Conservation (phyloP, 352 stramenopile species). For the Globisporangium camurandrum region DNA sequence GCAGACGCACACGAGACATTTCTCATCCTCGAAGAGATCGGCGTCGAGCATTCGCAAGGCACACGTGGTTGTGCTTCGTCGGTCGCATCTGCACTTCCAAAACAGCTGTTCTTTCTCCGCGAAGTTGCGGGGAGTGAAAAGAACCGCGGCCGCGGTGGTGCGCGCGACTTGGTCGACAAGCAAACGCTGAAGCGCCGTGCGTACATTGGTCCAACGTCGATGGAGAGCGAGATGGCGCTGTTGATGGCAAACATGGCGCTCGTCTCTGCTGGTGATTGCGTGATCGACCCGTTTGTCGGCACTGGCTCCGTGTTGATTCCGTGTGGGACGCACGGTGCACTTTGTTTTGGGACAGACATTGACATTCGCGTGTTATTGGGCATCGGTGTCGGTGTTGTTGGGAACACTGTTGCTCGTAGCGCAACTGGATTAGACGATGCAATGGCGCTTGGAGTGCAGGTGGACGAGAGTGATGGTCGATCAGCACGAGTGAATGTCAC, state of each 20-base stretch:
- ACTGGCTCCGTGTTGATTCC: conserved; percentile 96
- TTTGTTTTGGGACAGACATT: conserved; percentile 96
- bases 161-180: conserved; percentile 75
- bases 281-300: conserved; percentile 97
- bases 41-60: conserved; percentile 45
- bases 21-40: conserved; percentile 66
- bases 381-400: conserved; percentile 62
- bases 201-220: conserved; percentile 96
- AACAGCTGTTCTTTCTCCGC: conserved; percentile 67
- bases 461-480: conserved; percentile 10
- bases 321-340: conserved; percentile 87
- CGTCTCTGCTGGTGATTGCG: conserved; percentile 58
- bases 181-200: conserved; percentile 91
- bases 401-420: too few species aligned
- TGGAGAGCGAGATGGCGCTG: conserved; percentile 96
- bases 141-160: conserved; percentile 60
- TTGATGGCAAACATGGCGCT: conserved; percentile 92
- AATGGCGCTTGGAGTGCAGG: neutral
- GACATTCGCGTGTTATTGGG: conserved; percentile 93
- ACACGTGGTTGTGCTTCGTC: too few species aligned
- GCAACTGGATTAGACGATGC: too few species aligned
- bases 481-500: conserved; percentile 54
- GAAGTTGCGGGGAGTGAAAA: conserved; percentile 64
- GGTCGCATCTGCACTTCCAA: conserved; percentile 25
- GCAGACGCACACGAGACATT: conserved; percentile 63